Base-by-base conservation (phyloP, 1,284 basidiomycete genomes). In the Hortiboletus rubellus region DNA sequence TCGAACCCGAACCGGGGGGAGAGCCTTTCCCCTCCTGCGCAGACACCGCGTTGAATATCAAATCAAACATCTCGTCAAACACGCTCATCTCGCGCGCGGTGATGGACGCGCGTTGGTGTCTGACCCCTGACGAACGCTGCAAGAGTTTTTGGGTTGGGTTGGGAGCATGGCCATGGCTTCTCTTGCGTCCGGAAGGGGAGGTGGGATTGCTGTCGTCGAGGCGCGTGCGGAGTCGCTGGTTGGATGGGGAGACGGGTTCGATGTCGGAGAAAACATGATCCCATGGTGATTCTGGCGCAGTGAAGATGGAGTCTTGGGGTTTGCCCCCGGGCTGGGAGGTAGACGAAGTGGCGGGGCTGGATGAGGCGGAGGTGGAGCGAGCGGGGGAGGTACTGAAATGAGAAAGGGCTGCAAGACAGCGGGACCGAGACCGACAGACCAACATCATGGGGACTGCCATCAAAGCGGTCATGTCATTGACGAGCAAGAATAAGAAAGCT, bases 11-110 rank as follows among this genome's bases (percentile, higher is more conserved):
- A 5, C 22, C 15, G 15, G 45, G 55, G 43, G 37, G 46, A 9
- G 36, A 43, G 15, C 43, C 48, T 57, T 70, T 68, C n/a, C 55
- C 54, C 2, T 53, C 53, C 43, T 70, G 68, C 48, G 77, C 74
- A 31, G 76, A 73, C 46, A 78, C 79, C 11, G 83, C 81, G 50
- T 81, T 75, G 67, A 91, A 89, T 43, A 91, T 83, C 74, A 86
- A 74, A 64, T 84, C 79, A 64, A 91, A 89, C 81, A 91, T 87
- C 34, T 85, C 82, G 63, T 87, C 81, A 61, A 91, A 86, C 2
- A 82, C 82, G 56, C 70, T 78, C 60, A 81, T 77, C 73, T 91
- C 89, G 46, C 79, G 79, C 1, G 82, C 82, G 3, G 87, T 89
- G 81, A 91, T 84, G 17, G 82, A 75, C 63, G 87, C 82, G 37